Conservation (phyloP, 345 rosid genomes). For the Rhodamnia argentea region DNA sequence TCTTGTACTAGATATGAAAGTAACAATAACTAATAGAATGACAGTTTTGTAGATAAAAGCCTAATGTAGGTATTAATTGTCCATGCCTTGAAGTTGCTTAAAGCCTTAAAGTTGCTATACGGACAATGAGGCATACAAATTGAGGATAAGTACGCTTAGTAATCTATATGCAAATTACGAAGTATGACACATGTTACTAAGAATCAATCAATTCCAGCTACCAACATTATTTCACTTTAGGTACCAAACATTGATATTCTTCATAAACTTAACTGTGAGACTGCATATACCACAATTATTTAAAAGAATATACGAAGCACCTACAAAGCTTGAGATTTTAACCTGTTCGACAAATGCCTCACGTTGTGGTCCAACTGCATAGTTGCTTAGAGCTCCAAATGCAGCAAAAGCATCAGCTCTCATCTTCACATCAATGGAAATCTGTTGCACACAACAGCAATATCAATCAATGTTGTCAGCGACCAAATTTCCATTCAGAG, state of each 20-base stretch:
- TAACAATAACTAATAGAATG: not conserved
- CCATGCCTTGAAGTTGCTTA: not conserved
- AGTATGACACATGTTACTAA: not conserved
- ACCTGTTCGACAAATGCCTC: constrained; percentile 95
- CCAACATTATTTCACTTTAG: not conserved
- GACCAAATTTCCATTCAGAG: not conserved
- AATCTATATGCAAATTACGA: not conserved
- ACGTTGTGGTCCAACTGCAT: constrained; percentile 50
- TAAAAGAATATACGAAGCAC: not conserved
- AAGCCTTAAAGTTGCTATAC: not conserved
- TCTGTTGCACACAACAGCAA: constrained; percentile 22
- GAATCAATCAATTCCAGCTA: not conserved
- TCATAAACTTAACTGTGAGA: not conserved
- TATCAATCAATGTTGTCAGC: not conserved
- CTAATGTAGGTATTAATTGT: not conserved
- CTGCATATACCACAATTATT: not conserved
- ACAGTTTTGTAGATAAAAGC: not conserved
- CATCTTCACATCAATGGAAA: constrained; percentile 71
- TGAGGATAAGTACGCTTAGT: not conserved
- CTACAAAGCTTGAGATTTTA: not conserved
- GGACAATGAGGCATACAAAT: not conserved
- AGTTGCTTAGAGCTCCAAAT: constrained; percentile 78
- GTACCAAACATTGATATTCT: not conserved
- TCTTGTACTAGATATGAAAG: not conserved
- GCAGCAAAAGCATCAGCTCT: constrained; percentile 82